phyloP scores from a whole-genome alignment of 2,329 filamentous ascomycete species.

The Nemania diffusa region DNA sequence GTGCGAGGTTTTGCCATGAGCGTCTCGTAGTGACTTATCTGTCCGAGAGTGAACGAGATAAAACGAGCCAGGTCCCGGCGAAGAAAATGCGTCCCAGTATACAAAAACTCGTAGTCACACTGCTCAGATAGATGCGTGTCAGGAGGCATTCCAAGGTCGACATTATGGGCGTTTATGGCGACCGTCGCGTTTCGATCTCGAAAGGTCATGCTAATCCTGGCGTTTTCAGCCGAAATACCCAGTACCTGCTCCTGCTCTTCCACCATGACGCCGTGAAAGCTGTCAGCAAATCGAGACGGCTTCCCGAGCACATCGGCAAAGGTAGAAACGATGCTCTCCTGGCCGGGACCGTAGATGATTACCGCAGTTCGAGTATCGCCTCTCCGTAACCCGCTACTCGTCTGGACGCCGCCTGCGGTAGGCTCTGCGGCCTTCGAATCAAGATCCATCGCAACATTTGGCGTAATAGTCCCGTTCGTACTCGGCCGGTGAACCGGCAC shows the following conservation, averaged over 20 bases:
- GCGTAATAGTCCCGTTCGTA: slow-evolving; percentile 46
- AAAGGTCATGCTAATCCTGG: slow-evolving; percentile 66
- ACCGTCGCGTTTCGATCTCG: slow-evolving; percentile 70
- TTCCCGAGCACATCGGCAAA: slow-evolving; percentile 85
- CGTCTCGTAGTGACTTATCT: slow-evolving; percentile 80
- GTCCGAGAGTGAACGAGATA: slow-evolving; percentile 80
- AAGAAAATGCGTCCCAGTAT: slow-evolving; percentile 76
- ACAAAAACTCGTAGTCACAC: slow-evolving; percentile 89
- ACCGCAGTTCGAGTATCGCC: slow-evolving; percentile 70
- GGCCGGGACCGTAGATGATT: slow-evolving; percentile 75
- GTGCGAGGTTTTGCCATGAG: slow-evolving; percentile 81
- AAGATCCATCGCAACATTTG: slow-evolving; percentile 43
- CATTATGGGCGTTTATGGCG: slow-evolving; percentile 80
- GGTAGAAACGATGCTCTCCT: slow-evolving; percentile 78
- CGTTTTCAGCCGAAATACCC: slow-evolving; percentile 68
- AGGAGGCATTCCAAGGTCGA: slow-evolving; percentile 76
- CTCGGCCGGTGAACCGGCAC: slow-evolving; percentile 59
- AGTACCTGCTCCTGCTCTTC: slow-evolving; percentile 73
- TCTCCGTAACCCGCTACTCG: slow-evolving; percentile 58
- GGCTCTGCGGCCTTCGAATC: slow-evolving; percentile 39
- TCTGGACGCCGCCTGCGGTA: slow-evolving; percentile 51
- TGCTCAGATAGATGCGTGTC: slow-evolving; percentile 71
- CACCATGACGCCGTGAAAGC: slow-evolving; percentile 63
- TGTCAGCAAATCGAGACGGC: slow-evolving; percentile 68
- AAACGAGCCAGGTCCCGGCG: slow-evolving; percentile 82